Evolutionary conservation across 2,329 filamentous ascomycete genomes (phyloP), one percentile per base, ranked within the genome.

Genomic region (Fusarium pseudoanthophilum): DNA sequence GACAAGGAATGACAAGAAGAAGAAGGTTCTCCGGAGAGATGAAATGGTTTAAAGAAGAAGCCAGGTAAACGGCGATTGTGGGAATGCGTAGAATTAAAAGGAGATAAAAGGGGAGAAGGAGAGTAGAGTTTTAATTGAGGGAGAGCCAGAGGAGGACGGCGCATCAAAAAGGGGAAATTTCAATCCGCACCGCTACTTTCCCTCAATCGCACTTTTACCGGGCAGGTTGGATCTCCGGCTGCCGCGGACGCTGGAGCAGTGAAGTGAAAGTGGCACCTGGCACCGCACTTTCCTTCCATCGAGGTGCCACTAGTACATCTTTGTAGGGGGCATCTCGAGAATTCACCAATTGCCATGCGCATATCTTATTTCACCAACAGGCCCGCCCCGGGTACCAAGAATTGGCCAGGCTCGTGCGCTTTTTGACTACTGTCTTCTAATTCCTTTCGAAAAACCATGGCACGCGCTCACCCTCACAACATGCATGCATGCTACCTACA

Each of bases 111-210:
- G 71, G 77, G 77, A 72, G 71, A 74, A 70, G 72, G 75, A 71
- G 62, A 69, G 72, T 59, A 62, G 74, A 69, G 62, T 72, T 73
- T 74, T 72, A 67, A 71, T 74, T 75, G 67, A 75, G 73, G 72
- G 68, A 72, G 65, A 64, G 56, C 24, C 42, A 59, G 42, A 59
- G 57, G 43, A 65, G 51, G 46, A 48, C 72, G 69, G 68, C 73
- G 73, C 70, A 73, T 74, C 78, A 67, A 81, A 82, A 82, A 82
- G 80, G 81, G 80, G 81, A 82, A 82, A 82, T 81, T 80, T 80
- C 73, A 73, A 78, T 73, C 74, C 65, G 52, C 65, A 69, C 67
- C 67, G 66, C 65, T 66, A 60, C 64, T 48, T 68, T 61, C 48
- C 55, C 42, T 53, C 45, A 66, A 52, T 30, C 18, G 59, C 40